Base-by-base conservation (phyloP, 1,284 basidiomycete genomes). In the Fistulinella cinereoalba region DNA sequence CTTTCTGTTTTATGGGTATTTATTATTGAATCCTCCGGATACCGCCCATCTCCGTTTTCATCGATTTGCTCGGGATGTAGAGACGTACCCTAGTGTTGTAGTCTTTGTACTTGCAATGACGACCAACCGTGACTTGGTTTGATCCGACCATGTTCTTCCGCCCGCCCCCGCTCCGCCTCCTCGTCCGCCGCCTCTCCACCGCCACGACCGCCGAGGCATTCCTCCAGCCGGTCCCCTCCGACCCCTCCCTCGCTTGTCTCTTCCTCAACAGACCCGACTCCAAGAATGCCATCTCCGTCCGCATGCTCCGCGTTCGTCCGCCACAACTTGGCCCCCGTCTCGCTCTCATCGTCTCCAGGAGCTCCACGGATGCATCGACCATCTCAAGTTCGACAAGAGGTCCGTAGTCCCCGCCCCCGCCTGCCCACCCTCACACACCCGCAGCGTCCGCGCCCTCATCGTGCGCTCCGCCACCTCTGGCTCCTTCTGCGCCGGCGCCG, bases 401-500 rank as follows among this genome's bases (percentile, higher is more conserved):
- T 81, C 57, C 44, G 69, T 57, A n/a, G 3, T 21, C 13, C 10
- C 31, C 28, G 12, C 21, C 24, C 9, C 23, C 39, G 4, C n/a
- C 16, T 34, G 16, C 41, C 43, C n/a, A 22, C 50, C 16, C 49
- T 52, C 43, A 36, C 44, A 29, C 37, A 52, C 41, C 25, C 37
- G 42, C 47, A 88, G 86, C 44, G 73, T 87, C 23, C 85, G 92
- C 46, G 80, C 88, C 0, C 75, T 96, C 51, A 82, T 97, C 47
- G 62, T 96, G 15, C 80, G 85, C 45, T 92, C 92, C 2, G 79
- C 85, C 0, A 79, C 80, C 0, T 58, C 75, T 11, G 82, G 82
- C n/a, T 79, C 88, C 3, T 97, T 96, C 70, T 97, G 94, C 64
- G 88, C 94, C 16, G 94, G 95, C 6, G 94, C 94, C 10, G 94